Evolutionary conservation across 176 grass and related monocot genomes (phyloP).

Genomic region (Oryza longistaminata): DNA sequence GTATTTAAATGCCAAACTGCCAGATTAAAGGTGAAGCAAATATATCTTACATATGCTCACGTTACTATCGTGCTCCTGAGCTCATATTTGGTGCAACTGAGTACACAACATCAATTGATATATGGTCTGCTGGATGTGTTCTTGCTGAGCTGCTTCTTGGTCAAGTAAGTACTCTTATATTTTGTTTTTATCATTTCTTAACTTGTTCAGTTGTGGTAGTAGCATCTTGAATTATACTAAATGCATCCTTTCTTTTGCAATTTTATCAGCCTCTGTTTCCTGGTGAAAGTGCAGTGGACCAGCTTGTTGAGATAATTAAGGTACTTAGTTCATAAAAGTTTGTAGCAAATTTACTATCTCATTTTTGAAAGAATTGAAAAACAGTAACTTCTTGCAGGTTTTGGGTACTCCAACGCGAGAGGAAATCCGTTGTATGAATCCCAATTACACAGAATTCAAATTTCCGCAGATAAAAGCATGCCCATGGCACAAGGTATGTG

Average conservation of each 20-base stretch:
- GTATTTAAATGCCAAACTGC: not conserved
- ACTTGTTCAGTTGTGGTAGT: not conserved
- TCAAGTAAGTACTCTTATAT: slow-evolving; percentile 41
- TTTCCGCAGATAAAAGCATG: slow-evolving; percentile 67
- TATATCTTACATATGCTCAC: slow-evolving; percentile 96
- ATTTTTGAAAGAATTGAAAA: slow-evolving; percentile 15
- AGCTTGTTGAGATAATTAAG: slow-evolving; percentile 76
- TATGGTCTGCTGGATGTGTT: slow-evolving; percentile 93
- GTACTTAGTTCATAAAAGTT: slow-evolving; percentile 33
- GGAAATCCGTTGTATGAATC: slow-evolving; percentile 69
- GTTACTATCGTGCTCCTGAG: slow-evolving; percentile 83
- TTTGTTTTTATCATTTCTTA: not conserved
- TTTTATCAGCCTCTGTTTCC: slow-evolving; percentile 60
- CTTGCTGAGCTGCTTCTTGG: slow-evolving; percentile 83
- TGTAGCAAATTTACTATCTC: not conserved
- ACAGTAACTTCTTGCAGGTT: slow-evolving; percentile 34
- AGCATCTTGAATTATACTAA: not conserved
- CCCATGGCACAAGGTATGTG: slow-evolving; percentile 60
- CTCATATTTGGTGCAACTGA: slow-evolving; percentile 94
- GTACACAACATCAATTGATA: slow-evolving; percentile 87
- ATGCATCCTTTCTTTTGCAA: not conserved
- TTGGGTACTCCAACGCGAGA: slow-evolving; percentile 63
- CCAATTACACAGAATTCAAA: slow-evolving; percentile 62
- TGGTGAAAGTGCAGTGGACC: slow-evolving; percentile 66
- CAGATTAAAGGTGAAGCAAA: slow-evolving; percentile 85